Evolutionary conservation across 2,329 filamentous ascomycete genomes (phyloP), one percentile per base, ranked within the genome.

Genomic region (Ophiocordyceps camponoti-saundersi): DNA sequence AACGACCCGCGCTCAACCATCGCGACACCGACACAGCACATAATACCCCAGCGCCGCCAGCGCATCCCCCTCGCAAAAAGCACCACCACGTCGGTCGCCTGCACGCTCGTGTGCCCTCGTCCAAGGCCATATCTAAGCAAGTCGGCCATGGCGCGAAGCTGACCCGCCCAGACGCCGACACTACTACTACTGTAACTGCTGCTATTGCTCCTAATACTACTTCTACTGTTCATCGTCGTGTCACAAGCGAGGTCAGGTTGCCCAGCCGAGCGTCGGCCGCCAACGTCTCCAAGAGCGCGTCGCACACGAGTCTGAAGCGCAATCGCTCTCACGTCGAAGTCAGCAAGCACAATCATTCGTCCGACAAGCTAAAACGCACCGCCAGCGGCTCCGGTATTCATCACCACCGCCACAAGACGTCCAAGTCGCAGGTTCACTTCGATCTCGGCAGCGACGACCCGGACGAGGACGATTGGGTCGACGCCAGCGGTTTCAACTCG

Each of bases 401-500:
- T 54, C 56, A 65, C 51, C 67, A 63, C 54, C 56, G 65, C 51
- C 67, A 64, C 45, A 60, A 61, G 36, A 47, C 59, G 29, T 52
- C 53, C 53, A 75, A 72, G 56, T 60, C 61, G 23, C 71, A 74
- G 51, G 78, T 81, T 30, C 77, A 79, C 56, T 82, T 82, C 54
- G 76, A 80, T 54, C 67, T 82, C 47, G 78, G 77, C 46, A 71
- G 65, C 53, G 64, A 66, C 52, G 67, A 64, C 42, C 61, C 59
- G 11, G 61, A 61, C 41, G 45, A 46, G 8, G 75, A 78, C 67
- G 77, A 77, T 64, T 82, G 79, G 79, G 75, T 81, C 41, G 79
- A 82, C 61, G 77, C 77, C 49, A 80, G 76, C 60, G 70, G 69
- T 44, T 79, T 75, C 48, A 77, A 77, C 46, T 80, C 76, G 12